These are phyloP conservation scores for Cordyceps farinosa DNA, from an alignment of 2,329 filamentous ascomycete genomes.

Conservation along the genomic window DNA sequence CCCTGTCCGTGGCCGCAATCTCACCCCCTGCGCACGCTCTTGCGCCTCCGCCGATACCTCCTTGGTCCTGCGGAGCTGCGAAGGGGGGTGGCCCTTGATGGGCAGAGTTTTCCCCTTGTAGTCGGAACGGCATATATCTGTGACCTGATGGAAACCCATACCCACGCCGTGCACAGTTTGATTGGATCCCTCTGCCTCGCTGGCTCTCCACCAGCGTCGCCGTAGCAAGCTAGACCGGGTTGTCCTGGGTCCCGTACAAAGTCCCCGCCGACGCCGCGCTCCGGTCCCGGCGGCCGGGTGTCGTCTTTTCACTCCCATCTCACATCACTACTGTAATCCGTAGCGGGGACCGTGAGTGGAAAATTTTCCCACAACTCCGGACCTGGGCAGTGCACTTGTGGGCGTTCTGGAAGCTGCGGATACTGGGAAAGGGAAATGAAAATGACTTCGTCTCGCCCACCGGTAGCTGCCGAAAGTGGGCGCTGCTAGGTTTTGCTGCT, in stretches of 20 bases:
- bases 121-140: neutral
- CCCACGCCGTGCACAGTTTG: neutral
- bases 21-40: neutral
- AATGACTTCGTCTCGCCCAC: neutral
- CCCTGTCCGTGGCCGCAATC: neutral
- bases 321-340: neutral
- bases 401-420: neutral
- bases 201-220: neutral
- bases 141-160: conserved; percentile 14
- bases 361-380: neutral
- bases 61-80: neutral
- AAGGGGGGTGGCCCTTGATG: conserved; percentile 7
- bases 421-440: neutral
- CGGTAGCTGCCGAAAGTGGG: conserved; percentile 9
- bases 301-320: neutral
- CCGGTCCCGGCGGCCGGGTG: conserved; percentile 13
- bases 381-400: neutral
- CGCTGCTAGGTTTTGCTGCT: neutral
- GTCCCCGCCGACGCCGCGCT: conserved; percentile 2
- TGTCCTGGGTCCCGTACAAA: neutral
- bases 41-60: neutral
- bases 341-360: neutral
- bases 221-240: conserved; percentile 7
- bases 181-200: neutral
- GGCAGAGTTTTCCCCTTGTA: conserved; percentile 1